Conservation (phyloP, 177 flowering plant genomes). For the Vitis hybrid region DNA sequence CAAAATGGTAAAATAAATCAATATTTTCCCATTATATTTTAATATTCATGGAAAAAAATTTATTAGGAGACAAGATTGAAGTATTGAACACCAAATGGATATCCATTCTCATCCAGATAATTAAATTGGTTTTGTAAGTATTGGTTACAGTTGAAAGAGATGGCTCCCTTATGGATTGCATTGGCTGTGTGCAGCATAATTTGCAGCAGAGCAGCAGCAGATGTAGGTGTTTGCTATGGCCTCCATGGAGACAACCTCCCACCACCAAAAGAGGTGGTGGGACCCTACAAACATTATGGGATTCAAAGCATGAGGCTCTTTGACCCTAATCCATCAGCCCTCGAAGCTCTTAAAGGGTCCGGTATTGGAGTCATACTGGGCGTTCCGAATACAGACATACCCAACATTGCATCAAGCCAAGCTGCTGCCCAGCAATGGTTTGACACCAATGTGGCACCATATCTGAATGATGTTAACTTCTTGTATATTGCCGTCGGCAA, state of each 20-base stretch:
- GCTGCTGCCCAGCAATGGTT: slow-evolving; percentile 23
- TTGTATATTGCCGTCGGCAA: slow-evolving; percentile 30
- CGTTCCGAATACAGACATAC: slow-evolving; percentile 22
- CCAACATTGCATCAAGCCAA: slow-evolving; percentile 20
- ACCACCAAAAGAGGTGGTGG: slow-evolving; percentile 15
- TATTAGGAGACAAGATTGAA: too few species aligned
- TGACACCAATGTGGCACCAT: slow-evolving; percentile 18
- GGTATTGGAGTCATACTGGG: slow-evolving; percentile 25
- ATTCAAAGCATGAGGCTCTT: slow-evolving; percentile 24
- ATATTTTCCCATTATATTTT: too few species aligned
- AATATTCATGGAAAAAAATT: too few species aligned
- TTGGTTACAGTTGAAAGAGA: too few species aligned
- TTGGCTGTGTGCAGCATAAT: too few species aligned
- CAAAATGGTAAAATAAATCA: too few species aligned
- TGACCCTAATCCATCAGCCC: slow-evolving; percentile 21
- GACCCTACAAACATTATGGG: slow-evolving; percentile 12
- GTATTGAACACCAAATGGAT: too few species aligned
- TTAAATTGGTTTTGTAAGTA: too few species aligned
- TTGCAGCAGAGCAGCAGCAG: background rate
- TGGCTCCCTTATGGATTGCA: too few species aligned
- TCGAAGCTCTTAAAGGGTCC: slow-evolving; percentile 25
- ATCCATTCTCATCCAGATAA: too few species aligned
- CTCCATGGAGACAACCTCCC: slow-evolving; percentile 28
- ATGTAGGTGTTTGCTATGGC: slow-evolving; percentile 26
- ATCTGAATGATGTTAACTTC: slow-evolving; percentile 17